phyloP scores from a whole-genome alignment of 129 eudicot genomes.

The Helichrysum umbraculigerum region DNA sequence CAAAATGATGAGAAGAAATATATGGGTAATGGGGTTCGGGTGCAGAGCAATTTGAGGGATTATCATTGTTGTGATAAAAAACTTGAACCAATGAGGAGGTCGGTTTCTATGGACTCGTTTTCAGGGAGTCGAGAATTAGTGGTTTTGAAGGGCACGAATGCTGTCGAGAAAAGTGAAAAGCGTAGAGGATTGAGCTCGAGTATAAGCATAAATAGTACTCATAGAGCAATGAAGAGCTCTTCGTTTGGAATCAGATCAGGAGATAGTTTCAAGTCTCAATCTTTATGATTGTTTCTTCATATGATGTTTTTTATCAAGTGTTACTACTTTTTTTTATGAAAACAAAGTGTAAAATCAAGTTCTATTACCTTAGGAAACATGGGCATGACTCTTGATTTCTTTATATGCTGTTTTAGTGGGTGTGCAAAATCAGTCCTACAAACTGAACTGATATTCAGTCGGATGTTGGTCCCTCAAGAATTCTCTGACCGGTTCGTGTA shows the following conservation, averaged over 20 bases:
- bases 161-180: background rate
- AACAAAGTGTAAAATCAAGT: background rate
- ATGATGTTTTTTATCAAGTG: background rate
- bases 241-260: background rate
- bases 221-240: background rate
- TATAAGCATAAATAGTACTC: background rate
- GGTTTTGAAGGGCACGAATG: background rate
- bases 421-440: no score
- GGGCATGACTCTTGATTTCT: background rate
- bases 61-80: background rate
- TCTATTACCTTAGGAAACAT: background rate
- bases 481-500: no score
- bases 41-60: constrained; percentile 7
- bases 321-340: background rate
- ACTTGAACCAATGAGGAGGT: background rate
- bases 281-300: background rate
- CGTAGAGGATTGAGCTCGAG: constrained; percentile 6
- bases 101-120: constrained; percentile 11
- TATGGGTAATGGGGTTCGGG: background rate
- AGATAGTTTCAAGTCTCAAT: background rate
- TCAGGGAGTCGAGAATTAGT: background rate
- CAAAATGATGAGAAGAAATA: background rate
- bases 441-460: no score
- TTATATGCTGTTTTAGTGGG: no score
- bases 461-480: no score